A percentile compares a stretch with the other conserved stretches of the same genome.
These are phyloP conservation scores for Penicillium desertorum DNA, from an alignment of 495 filamentous ascomycete species.

Conservation along the genomic window DNA sequence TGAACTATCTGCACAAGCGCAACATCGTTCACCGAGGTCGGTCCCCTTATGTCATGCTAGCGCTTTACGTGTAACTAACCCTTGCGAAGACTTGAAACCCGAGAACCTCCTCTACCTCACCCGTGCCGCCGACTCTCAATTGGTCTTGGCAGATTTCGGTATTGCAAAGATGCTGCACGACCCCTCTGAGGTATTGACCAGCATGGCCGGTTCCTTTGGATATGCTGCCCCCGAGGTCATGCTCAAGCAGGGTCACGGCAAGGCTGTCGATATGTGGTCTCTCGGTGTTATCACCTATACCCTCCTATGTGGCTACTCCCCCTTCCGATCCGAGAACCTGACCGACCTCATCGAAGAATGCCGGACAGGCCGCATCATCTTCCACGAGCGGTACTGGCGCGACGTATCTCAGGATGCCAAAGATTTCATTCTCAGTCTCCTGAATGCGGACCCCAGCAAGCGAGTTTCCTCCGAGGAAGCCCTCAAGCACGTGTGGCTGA, in stretches of 20 bases:
- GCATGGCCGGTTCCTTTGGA: conserved; percentile 98
- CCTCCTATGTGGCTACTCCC: conserved; percentile 97
- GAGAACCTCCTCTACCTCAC: conserved; percentile 97
- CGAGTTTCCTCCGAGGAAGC: conserved; percentile 81
- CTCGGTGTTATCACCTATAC: conserved; percentile 99
- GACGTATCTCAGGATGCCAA: conserved; percentile 96
- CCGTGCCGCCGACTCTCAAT: conserved; percentile 67
- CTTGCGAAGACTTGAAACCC: conserved; percentile 83
- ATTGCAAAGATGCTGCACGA: conserved; percentile 98
- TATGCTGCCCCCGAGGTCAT: conserved; percentile 98
- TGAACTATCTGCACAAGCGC: conserved; percentile 90
- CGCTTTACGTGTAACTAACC: conserved; percentile 8
- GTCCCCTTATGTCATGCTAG: conserved; percentile 12
- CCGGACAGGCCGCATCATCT: conserved; percentile 81
- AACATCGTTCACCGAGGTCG: conserved; percentile 95
- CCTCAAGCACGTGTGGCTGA: conserved; percentile 85
- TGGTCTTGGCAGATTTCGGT: conserved; percentile 96
- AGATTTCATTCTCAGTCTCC: conserved; percentile 81
- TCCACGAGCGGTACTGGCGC: conserved; percentile 98
- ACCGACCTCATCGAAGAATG: conserved; percentile 95
- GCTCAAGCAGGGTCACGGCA: conserved; percentile 95
- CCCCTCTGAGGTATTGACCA: conserved; percentile 86
- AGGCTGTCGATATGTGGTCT: conserved; percentile 99
- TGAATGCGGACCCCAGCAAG: conserved; percentile 75
- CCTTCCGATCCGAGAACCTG: conserved; percentile 92